These are phyloP conservation scores for Clitoria ternatea DNA, from an alignment of 306 rosid species.

Conservation along the genomic window DNA sequence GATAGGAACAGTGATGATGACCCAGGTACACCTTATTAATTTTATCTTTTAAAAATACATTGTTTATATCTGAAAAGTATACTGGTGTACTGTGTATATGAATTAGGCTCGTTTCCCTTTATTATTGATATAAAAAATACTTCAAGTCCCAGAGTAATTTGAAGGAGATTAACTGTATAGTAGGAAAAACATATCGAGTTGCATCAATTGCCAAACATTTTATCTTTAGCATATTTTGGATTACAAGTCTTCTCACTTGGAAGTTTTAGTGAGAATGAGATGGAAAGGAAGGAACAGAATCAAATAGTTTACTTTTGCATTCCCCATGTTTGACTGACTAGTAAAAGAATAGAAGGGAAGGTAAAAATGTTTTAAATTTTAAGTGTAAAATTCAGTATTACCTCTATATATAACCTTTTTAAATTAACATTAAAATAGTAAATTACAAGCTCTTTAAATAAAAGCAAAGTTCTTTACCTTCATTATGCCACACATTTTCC, in stretches of 20 bases:
- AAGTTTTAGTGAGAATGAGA: background rate
- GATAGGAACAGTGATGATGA: slow-evolving; percentile 55
- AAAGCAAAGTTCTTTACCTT: background rate
- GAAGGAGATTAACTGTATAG: slow-evolving; percentile 7
- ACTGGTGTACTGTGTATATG: background rate
- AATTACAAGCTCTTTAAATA: background rate
- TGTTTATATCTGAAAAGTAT: background rate
- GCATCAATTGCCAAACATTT: background rate
- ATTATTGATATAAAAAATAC: background rate
- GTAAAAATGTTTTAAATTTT: background rate
- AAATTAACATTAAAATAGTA: no score
- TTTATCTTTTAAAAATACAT: slow-evolving; percentile 9
- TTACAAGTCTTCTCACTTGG: background rate
- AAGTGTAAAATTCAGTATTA: background rate
- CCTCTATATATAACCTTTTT: background rate
- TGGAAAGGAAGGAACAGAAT: background rate
- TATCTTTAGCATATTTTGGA: slow-evolving; percentile 10
- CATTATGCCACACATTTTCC: no score
- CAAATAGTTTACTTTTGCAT: background rate
- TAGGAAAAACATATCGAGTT: background rate
- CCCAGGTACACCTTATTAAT: slow-evolving; percentile 35
- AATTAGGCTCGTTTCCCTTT: slow-evolving; percentile 3
- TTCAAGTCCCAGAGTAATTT: background rate
- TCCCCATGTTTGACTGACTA: slow-evolving; percentile 11
- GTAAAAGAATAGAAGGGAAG: background rate